Conservation (phyloP, 176 grass and related monocot species). For the Eragrostis curvula region DNA sequence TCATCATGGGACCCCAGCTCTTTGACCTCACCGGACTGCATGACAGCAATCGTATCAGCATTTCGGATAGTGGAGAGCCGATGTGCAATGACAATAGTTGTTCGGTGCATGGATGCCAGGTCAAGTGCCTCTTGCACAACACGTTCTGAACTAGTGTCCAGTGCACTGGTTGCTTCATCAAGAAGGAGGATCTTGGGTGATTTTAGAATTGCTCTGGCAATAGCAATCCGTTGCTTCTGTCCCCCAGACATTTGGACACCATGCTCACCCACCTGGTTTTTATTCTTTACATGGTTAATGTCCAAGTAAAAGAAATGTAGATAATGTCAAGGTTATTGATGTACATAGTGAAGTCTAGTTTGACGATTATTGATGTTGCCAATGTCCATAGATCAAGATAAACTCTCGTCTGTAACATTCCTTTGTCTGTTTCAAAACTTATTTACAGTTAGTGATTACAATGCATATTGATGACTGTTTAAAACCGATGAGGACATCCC, state of each 20-base stretch:
- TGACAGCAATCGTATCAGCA: constrained; percentile 86
- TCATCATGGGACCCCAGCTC: constrained; percentile 90
- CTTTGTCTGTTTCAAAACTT: constrained; percentile 7
- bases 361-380: too few relatives aligned
- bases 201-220: constrained; percentile 87
- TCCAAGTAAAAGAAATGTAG: not conserved
- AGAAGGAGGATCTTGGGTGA: constrained; percentile 96
- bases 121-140: constrained; percentile 92
- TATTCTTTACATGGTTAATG: constrained; percentile 6
- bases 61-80: constrained; percentile 91
- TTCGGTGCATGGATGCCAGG: constrained; percentile 70
- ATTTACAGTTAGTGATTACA: not conserved
- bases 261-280: constrained; percentile 81
- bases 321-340: not conserved
- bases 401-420: not conserved
- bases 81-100: constrained; percentile 90
- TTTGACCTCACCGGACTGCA: constrained; percentile 78
- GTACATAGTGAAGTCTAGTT: too few relatives aligned
- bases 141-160: constrained; percentile 90
- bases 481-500: too few relatives aligned
- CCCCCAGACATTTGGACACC: constrained; percentile 95
- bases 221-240: constrained; percentile 96
- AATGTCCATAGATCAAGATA: constrained; percentile 12
- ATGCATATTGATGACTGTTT: too few relatives aligned
- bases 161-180: constrained; percentile 91